phyloP scores from a whole-genome alignment of 2,329 filamentous ascomycete genomes.

The Paraphoma chrysanthemicola region DNA sequence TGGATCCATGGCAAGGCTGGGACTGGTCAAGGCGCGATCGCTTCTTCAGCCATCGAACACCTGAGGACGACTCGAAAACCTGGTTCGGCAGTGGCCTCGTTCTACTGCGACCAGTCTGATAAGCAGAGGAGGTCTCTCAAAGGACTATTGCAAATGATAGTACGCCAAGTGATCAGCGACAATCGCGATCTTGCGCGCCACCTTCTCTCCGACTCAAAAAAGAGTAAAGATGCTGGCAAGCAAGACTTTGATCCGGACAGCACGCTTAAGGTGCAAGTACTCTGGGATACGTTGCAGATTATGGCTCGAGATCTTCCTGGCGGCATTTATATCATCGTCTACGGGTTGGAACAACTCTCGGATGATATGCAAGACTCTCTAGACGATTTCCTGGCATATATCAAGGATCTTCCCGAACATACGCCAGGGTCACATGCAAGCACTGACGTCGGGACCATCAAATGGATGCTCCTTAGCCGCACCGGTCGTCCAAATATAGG shows the following conservation, averaged over 20 bases:
- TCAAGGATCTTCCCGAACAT: constrained; percentile 8
- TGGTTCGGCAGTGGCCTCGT: constrained; percentile 21
- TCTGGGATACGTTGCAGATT: constrained; percentile 26
- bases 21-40: constrained; percentile 25
- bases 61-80: constrained; percentile 8
- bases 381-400: constrained; percentile 16
- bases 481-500: constrained; percentile 28
- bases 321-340: constrained; percentile 24
- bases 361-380: constrained; percentile 18
- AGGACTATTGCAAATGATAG: constrained; percentile 21
- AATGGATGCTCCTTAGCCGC: constrained; percentile 27
- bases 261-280: constrained; percentile 15
- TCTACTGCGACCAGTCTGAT: constrained; percentile 32
- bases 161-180: constrained; percentile 25
- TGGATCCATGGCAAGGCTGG: constrained; percentile 34
- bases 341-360: constrained; percentile 27
- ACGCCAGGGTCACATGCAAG: background rate
- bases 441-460: constrained; percentile 13
- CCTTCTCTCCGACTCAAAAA: constrained; percentile 26
- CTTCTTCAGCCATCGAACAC: constrained; percentile 25
- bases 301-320: constrained; percentile 17
- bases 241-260: constrained; percentile 25
- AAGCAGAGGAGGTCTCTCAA: constrained; percentile 21
- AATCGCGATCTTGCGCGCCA: constrained; percentile 27
- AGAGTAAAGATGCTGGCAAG: constrained; percentile 19